phyloP scores from a whole-genome alignment of 495 filamentous ascomycete genomes.

The Letharia columbiana region DNA sequence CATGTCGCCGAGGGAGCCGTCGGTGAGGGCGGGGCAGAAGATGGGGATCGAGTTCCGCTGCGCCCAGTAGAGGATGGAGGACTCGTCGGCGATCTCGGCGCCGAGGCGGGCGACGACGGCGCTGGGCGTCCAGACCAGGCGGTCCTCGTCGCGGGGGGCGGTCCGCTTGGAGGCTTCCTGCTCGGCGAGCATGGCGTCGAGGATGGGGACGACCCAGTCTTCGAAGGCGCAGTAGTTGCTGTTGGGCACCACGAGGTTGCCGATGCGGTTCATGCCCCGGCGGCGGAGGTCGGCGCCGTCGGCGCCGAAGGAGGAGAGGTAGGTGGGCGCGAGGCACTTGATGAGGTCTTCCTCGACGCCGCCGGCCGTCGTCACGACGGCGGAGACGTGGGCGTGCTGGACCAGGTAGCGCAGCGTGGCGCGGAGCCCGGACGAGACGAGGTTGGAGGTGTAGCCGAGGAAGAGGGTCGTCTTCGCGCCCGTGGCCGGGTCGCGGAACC shows the following conservation, averaged over 20 bases:
- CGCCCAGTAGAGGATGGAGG: constrained; percentile 89
- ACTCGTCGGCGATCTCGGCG: constrained; percentile 82
- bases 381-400: constrained; percentile 80
- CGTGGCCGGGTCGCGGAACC: constrained; percentile 66
- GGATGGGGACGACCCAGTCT: constrained; percentile 90
- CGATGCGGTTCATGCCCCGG: constrained; percentile 88
- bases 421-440: constrained; percentile 90
- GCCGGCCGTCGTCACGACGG: constrained; percentile 92
- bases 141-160: constrained; percentile 33
- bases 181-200: constrained; percentile 85
- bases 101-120: constrained; percentile 80
- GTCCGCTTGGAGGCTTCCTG: constrained; percentile 63
- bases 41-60: constrained; percentile 89
- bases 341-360: constrained; percentile 97
- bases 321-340: constrained; percentile 91
- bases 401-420: constrained; percentile 88
- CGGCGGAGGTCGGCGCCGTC: constrained; percentile 64
- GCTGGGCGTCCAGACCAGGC: constrained; percentile 81
- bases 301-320: constrained; percentile 75
- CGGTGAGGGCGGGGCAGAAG: constrained; percentile 92
- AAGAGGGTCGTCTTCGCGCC: constrained; percentile 78
- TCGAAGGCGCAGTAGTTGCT: constrained; percentile 95
- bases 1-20: constrained; percentile 94
- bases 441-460: constrained; percentile 91
- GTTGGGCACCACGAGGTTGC: constrained; percentile 93